Base-by-base conservation (phyloP, 108 stramenopile species). In the Asterionellopsis glacialis region DNA sequence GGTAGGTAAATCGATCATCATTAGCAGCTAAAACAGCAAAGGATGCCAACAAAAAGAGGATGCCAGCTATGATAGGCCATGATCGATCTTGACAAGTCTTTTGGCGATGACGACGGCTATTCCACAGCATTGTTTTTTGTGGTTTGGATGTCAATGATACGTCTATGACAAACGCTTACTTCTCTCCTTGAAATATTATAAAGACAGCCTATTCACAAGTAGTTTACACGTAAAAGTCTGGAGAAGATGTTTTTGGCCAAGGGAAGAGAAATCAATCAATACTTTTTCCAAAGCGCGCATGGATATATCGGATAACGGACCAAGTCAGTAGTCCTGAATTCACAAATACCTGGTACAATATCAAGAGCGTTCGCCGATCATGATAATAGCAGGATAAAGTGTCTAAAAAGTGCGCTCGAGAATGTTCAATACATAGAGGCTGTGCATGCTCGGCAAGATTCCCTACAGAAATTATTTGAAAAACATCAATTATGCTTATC, bases 1-100 rank as follows among this genome's bases (percentile, higher is more conserved):
- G 52, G 43, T 64, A 64, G 5, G 33, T 64, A 41, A 64, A 64
- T 3, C 25, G 64, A 50, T 64, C 64, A 57, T 57, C 56, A 39
- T 57, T 42, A 9, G 19, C 15, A 41, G 23, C 18, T 13, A 57
- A 38, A 1, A 57, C 19, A 15, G 41, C 22, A 40, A 47, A 47
- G 45, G 45, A 47, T 16, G 45, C 16, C 16, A 47, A 21, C 45
- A 47, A 16, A 16, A 47, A 47, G 9, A 47, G 33, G 33, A 33
- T 33, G 5, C 33, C 33, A 5, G 33, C 33, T 33, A 33, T 33
- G 7, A 33, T 33, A 5, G 33, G 33, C 33, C 33, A 33, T 2
- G 33, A 33, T 7, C 47, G 47, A 48, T 48, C 47, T 16, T 19
- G 47, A 48, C 47, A 48, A 48, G 47, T 19, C 16, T 16, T 19